A percentile compares a stretch with the other conserved stretches of the same genome.
Conservation (phyloP, 2,329 filamentous ascomycete species). For the Diaporthe capsici region DNA sequence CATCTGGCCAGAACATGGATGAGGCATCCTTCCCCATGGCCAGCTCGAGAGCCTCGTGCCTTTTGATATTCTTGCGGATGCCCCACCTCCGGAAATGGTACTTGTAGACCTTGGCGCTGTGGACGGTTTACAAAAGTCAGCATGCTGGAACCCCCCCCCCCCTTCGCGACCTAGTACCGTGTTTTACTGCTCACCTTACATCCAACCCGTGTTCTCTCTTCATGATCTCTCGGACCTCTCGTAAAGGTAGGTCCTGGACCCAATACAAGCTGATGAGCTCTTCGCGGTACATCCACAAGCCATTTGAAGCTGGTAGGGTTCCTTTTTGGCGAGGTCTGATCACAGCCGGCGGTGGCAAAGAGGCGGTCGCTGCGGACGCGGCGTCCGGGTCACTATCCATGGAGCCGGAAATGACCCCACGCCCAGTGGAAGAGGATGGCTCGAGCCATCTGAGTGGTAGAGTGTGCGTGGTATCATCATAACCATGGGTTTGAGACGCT, state of each 20-base stretch:
- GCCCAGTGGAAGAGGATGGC: no score
- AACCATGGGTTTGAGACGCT: neutral
- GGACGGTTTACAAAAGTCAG: neutral
- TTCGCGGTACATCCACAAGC: neutral
- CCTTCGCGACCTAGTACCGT: neutral
- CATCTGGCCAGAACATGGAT: conserved; percentile 20
- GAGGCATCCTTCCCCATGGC: neutral
- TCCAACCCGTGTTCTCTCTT: conserved; percentile 19
- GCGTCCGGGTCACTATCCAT: no score
- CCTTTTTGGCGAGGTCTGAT: no score
- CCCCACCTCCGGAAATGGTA: conserved; percentile 29
- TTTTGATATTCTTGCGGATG: conserved; percentile 33
- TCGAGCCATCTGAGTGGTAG: neutral
- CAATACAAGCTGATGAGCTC: conserved; percentile 23
- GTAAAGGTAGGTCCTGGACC: conserved; percentile 13
- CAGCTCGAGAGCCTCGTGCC: conserved; percentile 27
- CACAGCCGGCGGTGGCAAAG: neutral
- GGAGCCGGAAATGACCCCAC: no score
- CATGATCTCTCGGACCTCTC: conserved; percentile 19
- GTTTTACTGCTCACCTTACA: conserved; percentile 16
- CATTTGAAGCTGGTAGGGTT: no score
- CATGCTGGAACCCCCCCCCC: no score
- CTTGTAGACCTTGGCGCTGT: conserved; percentile 32
- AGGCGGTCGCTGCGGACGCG: no score
- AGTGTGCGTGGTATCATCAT: neutral